phyloP scores from a whole-genome alignment of 345 rosid species.

The Moricandia moricandioides region DNA sequence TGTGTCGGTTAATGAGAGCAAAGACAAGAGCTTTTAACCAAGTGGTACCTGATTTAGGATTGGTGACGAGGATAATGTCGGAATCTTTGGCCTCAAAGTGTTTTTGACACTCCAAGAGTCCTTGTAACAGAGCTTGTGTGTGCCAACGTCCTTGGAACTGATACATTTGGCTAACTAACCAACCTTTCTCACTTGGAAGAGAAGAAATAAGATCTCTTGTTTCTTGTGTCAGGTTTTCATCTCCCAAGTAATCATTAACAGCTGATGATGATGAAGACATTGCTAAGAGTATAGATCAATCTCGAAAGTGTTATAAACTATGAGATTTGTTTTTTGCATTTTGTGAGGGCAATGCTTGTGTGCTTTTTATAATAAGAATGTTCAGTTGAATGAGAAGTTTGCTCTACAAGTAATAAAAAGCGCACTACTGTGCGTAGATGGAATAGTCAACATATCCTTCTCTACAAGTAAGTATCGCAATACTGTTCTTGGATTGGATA shows the following conservation, averaged over 20 bases:
- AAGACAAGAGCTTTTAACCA: constrained; percentile 55
- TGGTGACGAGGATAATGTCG: constrained; percentile 49
- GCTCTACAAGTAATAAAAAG: too few species aligned
- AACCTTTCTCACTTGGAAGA: constrained; percentile 44
- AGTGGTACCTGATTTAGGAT: constrained; percentile 60
- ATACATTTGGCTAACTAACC: constrained; percentile 42
- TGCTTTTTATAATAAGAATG: neutral
- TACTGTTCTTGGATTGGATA: too few species aligned
- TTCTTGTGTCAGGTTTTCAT: constrained; percentile 31
- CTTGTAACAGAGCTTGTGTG: constrained; percentile 9
- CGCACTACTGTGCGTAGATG: too few species aligned
- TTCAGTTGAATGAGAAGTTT: neutral
- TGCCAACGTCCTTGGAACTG: constrained; percentile 53
- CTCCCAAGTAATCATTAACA: constrained; percentile 1
- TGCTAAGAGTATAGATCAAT: constrained; percentile 10
- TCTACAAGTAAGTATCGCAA: too few species aligned
- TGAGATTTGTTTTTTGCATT: neutral
- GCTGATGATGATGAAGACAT: constrained; percentile 14
- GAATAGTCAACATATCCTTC: too few species aligned
- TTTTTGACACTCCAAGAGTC: constrained; percentile 35
- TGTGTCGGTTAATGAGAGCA: constrained; percentile 43
- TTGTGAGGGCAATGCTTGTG: neutral
- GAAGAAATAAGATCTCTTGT: constrained; percentile 38
- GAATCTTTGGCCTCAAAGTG: constrained; percentile 42
- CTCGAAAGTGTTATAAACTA: neutral